Conservation (phyloP, 148 eudicot genomes). For the Rhododendron griersonianum region DNA sequence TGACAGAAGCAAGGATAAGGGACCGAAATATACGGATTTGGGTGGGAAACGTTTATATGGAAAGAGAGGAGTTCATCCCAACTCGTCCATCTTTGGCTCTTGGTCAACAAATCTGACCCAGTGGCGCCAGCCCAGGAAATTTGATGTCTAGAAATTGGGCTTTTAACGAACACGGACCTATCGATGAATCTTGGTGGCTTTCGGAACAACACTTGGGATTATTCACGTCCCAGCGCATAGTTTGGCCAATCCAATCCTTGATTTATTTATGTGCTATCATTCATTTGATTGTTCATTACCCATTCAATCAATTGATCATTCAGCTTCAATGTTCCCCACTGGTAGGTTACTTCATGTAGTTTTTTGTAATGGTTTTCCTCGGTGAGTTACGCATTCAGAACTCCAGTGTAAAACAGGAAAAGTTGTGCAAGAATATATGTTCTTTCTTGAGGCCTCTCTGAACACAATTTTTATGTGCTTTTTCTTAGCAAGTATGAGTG, state of each 20-base stretch:
- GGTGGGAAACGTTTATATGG: conserved; percentile 83
- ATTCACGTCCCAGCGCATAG: conserved; percentile 14
- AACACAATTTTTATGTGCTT: neutral
- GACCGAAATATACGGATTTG: conserved; percentile 81
- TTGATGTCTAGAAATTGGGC: conserved; percentile 42
- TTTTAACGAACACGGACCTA: conserved; percentile 4
- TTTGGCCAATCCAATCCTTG: conserved; percentile 23
- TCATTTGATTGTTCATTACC: conserved; percentile 28
- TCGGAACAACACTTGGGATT: conserved; percentile 6
- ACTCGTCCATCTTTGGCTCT: conserved; percentile 48
- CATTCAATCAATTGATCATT: conserved; percentile 38
- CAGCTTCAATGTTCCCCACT: conserved; percentile 15
- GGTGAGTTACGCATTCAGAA: conserved; percentile 18
- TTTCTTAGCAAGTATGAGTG: neutral
- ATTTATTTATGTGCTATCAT: conserved; percentile 31
- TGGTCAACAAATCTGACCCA: conserved; percentile 63
- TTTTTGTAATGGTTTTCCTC: conserved; percentile 22
- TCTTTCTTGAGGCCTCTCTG: neutral
- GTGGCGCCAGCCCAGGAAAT: conserved; percentile 91
- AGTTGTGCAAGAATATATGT: conserved; percentile 2
- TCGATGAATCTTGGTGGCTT: conserved; percentile 24
- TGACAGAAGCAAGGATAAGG: conserved; percentile 79
- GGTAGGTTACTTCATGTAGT: conserved; percentile 21
- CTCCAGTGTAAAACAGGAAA: conserved; percentile 18
- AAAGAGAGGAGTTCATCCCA: conserved; percentile 55